Evolutionary conservation across 768 basidiomycete species (phyloP).

Genomic region (Polyporus arcularius): DNA sequence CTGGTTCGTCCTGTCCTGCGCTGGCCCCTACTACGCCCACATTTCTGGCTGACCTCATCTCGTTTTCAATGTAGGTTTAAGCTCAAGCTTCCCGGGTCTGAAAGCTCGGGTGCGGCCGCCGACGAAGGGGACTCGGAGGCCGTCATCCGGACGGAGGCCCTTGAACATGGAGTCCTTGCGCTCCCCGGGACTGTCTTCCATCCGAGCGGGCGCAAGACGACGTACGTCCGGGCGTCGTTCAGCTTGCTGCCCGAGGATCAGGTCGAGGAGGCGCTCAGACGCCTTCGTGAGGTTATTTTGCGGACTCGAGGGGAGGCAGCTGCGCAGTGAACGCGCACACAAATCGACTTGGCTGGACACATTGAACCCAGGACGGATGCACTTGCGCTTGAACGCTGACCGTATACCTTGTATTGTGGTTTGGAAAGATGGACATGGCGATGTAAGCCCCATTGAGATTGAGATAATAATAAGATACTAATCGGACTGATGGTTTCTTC

Average conservation of each 20-base stretch:
- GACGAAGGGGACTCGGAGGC: conserved; percentile 66
- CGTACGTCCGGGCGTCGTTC: conserved; percentile 84
- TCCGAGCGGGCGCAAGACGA: conserved; percentile 66
- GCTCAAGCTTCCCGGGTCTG: conserved; percentile 41
- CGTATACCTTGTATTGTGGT: too few species aligned
- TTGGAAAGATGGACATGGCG: too few species aligned
- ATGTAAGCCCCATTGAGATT: too few species aligned
- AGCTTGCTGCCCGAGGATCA: conserved; percentile 66
- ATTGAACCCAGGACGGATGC: too few species aligned
- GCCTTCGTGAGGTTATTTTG: conserved; percentile 44
- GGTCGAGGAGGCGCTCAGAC: conserved; percentile 69
- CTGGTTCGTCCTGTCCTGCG: conserved; percentile 53
- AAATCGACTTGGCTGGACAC: too few species aligned
- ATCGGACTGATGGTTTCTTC: too few species aligned
- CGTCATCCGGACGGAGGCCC: conserved; percentile 73
- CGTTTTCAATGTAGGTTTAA: conserved; percentile 64
- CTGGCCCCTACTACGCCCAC: not conserved
- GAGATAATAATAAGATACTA: too few species aligned
- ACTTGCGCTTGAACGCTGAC: too few species aligned
- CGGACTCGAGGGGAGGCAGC: conserved; percentile 13
- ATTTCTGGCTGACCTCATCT: not conserved
- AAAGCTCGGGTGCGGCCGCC: not conserved
- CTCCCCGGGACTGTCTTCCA: conserved; percentile 85
- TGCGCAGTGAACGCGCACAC: too few species aligned
- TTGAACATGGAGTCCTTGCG: conserved; percentile 83